Evolutionary conservation across 2,329 filamentous ascomycete species (phyloP), one percentile per base, ranked within the genome.

Genomic region (Neonectria coccinea): DNA sequence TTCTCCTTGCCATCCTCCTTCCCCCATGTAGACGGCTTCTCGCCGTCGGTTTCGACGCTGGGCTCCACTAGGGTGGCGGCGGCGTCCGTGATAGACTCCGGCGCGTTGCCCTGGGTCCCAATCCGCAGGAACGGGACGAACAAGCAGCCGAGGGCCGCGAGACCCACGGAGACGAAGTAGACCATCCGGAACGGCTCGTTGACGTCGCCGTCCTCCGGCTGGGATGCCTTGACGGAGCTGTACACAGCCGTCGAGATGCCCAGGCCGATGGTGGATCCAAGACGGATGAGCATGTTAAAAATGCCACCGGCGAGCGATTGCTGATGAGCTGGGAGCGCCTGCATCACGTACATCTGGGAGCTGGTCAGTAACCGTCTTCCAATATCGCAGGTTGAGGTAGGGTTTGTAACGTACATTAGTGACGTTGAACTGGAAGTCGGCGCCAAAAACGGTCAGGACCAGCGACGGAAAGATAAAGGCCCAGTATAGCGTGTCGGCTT

Each of bases 361-460:
- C 39, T n/a, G 3, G 56, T 68, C 36, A 71, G 56, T 33, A 45
- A 16, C 29, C 44, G 18, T 4, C 20, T 9, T 14, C 22, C 42
- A 31, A 22, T 9, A 12, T 27, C 5, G 22, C 2, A 7, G n/a
- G 20, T 22, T 10, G 29, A 52, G 9, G 5, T 14, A 20, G 29
- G 44, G 45, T n/a, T 58, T 33, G 20, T 36, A 9, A 78, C 85
- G 70, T 74, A 89, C 86, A 70, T 92, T 92, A 4, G 87, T 85
- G 22, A 92, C 89, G 64, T 91, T 91, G 75, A 91, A 92, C 62
- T 91, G 86, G 36, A 92, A 85, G 72, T 92, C 90, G 0, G 89
- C 89, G 1, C 90, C 90, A 4, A 90, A 79, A 1, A 91, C 89
- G 22, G 85, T 84, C 27, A 92, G 76, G 5, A 88, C 76, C 42